Conservation (phyloP, 2,329 filamentous ascomycete species). For the Talaromyces sp. region DNA sequence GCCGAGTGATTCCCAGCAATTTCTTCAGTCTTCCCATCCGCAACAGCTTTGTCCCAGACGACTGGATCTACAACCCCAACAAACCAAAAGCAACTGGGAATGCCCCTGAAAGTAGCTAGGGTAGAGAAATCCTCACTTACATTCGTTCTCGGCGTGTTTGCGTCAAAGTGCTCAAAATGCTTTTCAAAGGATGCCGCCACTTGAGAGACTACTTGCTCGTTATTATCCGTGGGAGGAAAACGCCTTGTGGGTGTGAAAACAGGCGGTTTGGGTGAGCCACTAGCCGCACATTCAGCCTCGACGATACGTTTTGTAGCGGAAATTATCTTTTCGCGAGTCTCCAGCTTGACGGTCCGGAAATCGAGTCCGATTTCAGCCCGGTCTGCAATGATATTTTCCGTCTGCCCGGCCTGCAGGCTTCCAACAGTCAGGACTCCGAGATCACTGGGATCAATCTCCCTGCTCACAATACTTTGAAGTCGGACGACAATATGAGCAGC, state of each 20-base stretch:
- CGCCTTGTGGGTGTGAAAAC: slow-evolving; percentile 41
- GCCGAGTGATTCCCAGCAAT: slow-evolving; percentile 57
- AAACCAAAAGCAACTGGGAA: slow-evolving; percentile 52
- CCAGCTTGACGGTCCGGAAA: slow-evolving; percentile 43
- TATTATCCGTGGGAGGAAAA: slow-evolving; percentile 53
- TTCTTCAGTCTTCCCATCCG: slow-evolving; percentile 39
- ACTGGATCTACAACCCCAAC: slow-evolving; percentile 49
- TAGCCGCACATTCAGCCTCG: slow-evolving; percentile 49
- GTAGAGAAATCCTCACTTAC: slow-evolving; percentile 55
- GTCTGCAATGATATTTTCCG: slow-evolving; percentile 56
- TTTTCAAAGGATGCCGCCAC: slow-evolving; percentile 41
- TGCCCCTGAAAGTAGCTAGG: slow-evolving; percentile 44
- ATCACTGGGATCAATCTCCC: slow-evolving; percentile 49
- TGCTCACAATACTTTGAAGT: slow-evolving; percentile 54
- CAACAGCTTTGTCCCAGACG: slow-evolving; percentile 45
- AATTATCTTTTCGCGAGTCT: slow-evolving; percentile 44
- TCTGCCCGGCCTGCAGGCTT: slow-evolving; percentile 52
- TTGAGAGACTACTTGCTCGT: slow-evolving; percentile 36
- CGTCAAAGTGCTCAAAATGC: slow-evolving; percentile 42
- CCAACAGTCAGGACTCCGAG: slow-evolving; percentile 55
- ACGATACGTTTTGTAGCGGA: slow-evolving; percentile 48
- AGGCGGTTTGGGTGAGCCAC: slow-evolving; percentile 44
- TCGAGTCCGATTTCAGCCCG: slow-evolving; percentile 51
- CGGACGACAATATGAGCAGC: slow-evolving; percentile 51
- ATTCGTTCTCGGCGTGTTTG: slow-evolving; percentile 24